Evolutionary conservation across 1,284 basidiomycete species (phyloP).

Genomic region (Papiliotrema nemorosa): DNA sequence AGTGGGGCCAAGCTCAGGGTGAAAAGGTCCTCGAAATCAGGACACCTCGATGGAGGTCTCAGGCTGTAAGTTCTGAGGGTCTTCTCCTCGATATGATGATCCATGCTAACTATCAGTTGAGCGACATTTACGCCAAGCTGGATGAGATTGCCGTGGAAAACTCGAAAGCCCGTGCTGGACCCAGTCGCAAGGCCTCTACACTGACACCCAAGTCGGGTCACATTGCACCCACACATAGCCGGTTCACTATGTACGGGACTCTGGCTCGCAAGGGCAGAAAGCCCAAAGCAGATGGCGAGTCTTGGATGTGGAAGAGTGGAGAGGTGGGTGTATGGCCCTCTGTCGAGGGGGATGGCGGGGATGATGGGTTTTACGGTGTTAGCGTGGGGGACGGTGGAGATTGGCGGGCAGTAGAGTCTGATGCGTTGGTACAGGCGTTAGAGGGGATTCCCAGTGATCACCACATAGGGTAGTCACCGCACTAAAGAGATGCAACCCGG

Average conservation of each 20-base stretch:
- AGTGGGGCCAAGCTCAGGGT: constrained; percentile 55
- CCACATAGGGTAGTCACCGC: too few species aligned
- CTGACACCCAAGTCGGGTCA: constrained; percentile 1
- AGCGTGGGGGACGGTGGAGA: background rate
- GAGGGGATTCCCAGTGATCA: background rate
- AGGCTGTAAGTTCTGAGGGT: constrained; percentile 21
- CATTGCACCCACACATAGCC: constrained; percentile 19
- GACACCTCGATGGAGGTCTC: constrained; percentile 43
- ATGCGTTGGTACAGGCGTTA: constrained; percentile 1
- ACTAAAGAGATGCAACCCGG: too few species aligned
- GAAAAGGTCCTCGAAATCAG: constrained; percentile 72
- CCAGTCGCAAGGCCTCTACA: background rate
- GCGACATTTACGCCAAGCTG: constrained; percentile 33
- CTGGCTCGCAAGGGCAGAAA: constrained; percentile 15
- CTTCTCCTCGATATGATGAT: background rate
- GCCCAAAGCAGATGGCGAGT: constrained; percentile 19
- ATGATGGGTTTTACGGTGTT: background rate
- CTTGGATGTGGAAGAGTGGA: constrained; percentile 30
- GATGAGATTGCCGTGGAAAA: constrained; percentile 24
- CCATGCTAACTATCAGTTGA: constrained; percentile 18
- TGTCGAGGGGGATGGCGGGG: background rate
- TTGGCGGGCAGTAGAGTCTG: constrained; percentile 1
- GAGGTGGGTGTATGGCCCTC: constrained; percentile 13
- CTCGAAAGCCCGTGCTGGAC: constrained; percentile 18
- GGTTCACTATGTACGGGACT: constrained; percentile 17